Evolutionary conservation across 352 stramenopile species (phyloP).

Genomic region (Thalassiosira livingstoniorum): DNA sequence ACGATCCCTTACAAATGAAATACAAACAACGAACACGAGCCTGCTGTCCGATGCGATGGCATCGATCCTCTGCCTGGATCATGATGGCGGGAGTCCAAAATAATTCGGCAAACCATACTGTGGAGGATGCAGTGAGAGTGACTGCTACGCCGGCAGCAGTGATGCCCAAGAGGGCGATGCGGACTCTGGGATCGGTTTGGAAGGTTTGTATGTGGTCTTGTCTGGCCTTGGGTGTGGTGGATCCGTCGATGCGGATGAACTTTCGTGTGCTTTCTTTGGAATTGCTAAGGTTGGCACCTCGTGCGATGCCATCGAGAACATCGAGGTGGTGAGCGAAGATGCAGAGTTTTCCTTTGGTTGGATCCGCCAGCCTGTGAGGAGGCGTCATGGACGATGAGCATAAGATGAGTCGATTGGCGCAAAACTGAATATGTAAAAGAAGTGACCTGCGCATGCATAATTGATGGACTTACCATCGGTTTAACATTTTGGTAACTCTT

Average conservation of each 20-base stretch:
- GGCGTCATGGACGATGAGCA: too few species aligned
- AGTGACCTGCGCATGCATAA: too few species aligned
- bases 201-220: constrained; percentile 87
- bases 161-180: constrained; percentile 88
- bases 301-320: constrained; percentile 83
- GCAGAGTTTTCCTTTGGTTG: constrained; percentile 84
- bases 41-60: constrained; percentile 85
- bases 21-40: constrained; percentile 77
- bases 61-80: constrained; percentile 90
- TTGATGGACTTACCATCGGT: constrained; percentile 48
- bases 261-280: constrained; percentile 32
- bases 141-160: constrained; percentile 89
- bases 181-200: constrained; percentile 84
- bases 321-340: constrained; percentile 89
- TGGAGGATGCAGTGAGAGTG: constrained; percentile 89
- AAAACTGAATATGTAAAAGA: too few species aligned
- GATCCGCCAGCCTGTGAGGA: constrained; percentile 71
- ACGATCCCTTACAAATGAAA: constrained; percentile 76
- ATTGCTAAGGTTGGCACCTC: constrained; percentile 68
- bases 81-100: constrained; percentile 90
- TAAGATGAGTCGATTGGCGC: too few species aligned
- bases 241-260: constrained; percentile 89
- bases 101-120: constrained; percentile 89
- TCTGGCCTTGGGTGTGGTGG: constrained; percentile 81
- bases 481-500: constrained; percentile 77